Evolutionary conservation across 768 basidiomycete genomes (phyloP).

Genomic region (Auricularia sp.): DNA sequence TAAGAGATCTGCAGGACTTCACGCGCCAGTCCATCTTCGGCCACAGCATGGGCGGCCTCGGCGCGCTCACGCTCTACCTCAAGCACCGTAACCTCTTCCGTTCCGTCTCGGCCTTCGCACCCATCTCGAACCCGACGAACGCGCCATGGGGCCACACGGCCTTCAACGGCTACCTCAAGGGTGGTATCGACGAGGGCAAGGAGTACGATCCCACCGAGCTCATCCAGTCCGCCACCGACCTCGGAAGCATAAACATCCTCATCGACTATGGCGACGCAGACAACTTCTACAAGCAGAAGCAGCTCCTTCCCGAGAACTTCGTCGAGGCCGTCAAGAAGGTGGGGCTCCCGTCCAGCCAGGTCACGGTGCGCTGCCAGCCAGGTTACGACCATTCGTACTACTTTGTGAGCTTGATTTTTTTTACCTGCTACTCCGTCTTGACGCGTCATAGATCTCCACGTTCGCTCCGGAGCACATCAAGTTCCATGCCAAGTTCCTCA

Average conservation of each 20-base stretch:
- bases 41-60: constrained; percentile 97
- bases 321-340: constrained; percentile 63
- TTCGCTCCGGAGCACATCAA: constrained; percentile 85
- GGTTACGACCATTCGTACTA: constrained; percentile 88
- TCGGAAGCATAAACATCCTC: constrained; percentile 63
- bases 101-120: constrained; percentile 84
- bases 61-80: constrained; percentile 86
- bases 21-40: constrained; percentile 82
- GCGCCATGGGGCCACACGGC: constrained; percentile 91
- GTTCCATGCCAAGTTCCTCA: constrained; percentile 84
- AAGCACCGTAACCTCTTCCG: constrained; percentile 59
- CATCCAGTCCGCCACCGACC: constrained; percentile 34
- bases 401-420: constrained; percentile 43
- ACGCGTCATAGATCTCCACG: constrained; percentile 60
- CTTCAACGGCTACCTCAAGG: constrained; percentile 73
- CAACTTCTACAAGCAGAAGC: constrained; percentile 74
- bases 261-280: constrained; percentile 83
- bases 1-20: constrained; percentile 48
- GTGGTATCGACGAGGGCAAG: constrained; percentile 67
- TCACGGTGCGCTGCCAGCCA: constrained; percentile 68
- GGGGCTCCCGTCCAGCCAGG: constrained; percentile 64
- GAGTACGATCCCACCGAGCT: constrained; percentile 82
- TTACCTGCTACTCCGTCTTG: neutral
- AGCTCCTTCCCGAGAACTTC: constrained; percentile 87
- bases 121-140: constrained; percentile 75